phyloP scores from a whole-genome alignment of 2,329 filamentous ascomycete genomes.

The Apiospora arundinis region DNA sequence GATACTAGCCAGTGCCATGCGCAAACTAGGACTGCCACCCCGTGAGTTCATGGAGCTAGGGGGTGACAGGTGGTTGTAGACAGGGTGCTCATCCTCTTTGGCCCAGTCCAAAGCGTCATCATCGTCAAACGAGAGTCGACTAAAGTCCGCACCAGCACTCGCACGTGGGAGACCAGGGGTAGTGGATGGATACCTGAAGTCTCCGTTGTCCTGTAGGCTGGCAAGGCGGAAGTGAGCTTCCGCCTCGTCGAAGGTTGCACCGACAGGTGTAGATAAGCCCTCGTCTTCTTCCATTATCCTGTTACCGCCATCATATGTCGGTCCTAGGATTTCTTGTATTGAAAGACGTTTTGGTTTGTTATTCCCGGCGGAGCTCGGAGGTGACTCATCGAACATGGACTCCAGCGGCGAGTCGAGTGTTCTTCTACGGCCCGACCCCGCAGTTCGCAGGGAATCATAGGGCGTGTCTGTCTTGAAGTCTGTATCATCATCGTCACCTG shows the following conservation, averaged over 20 bases:
- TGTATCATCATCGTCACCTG: slow-evolving; percentile 77
- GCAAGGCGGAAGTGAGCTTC: slow-evolving; percentile 35
- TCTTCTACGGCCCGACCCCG: slow-evolving; percentile 68
- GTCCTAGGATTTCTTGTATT: slow-evolving; percentile 64
- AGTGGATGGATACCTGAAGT: slow-evolving; percentile 32
- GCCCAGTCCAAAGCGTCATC: slow-evolving; percentile 71
- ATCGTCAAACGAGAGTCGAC: slow-evolving; percentile 63
- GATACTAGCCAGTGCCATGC: slow-evolving; percentile 59
- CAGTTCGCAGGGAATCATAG: slow-evolving; percentile 77
- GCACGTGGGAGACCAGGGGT: slow-evolving; percentile 43
- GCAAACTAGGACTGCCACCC: slow-evolving; percentile 59
- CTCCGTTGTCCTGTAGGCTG: slow-evolving; percentile 31
- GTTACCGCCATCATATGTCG: slow-evolving; percentile 59
- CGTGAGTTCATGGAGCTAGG: slow-evolving; percentile 62
- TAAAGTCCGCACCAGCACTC: slow-evolving; percentile 47
- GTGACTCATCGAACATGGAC: slow-evolving; percentile 83
- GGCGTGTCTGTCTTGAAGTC: slow-evolving; percentile 79
- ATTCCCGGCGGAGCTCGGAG: slow-evolving; percentile 62
- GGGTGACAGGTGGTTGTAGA: slow-evolving; percentile 64
- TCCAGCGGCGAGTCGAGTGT: slow-evolving; percentile 75
- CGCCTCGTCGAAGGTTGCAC: slow-evolving; percentile 42
- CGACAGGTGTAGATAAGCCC: slow-evolving; percentile 57
- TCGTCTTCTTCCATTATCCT: slow-evolving; percentile 71
- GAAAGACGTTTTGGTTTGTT: slow-evolving; percentile 61
- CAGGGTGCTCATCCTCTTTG: slow-evolving; percentile 59